Base-by-base conservation (phyloP, 495 filamentous ascomycete genomes). In the Acidiella bohemica region DNA sequence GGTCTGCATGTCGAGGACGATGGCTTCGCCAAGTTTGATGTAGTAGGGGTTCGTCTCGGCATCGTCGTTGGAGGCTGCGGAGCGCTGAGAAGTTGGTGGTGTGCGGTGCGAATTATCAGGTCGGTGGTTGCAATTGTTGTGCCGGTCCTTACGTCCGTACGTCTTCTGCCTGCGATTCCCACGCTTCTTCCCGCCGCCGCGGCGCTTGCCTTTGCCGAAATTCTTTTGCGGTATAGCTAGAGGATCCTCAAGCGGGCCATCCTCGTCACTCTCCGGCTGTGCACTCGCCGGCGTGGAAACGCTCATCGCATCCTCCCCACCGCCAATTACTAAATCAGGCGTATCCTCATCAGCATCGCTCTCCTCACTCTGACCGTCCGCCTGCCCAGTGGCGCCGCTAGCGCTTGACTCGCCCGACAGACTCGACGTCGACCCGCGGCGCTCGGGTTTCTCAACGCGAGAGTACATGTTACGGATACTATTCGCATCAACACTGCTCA, bases 1-100 rank as follows among this genome's bases (percentile, higher is more conserved):
- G 2, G 71, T 59, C 24, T 58, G 71, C 84, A 85, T 96, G 47
- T 95, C 86, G 24, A 94, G 67, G 2, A 96, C 62, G 39, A 97
- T 72, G 8, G 70, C 83, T 54, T 97, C 90, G 30, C 79, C 76
- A 14, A 81, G 67, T 25, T 75, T 69, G 34, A 95, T 64, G 14
- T 93, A 50, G 19, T 43, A 64, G 0, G 76, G 72, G 11, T 69
- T 65, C 32, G 77, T 63, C 6, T 50, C 32, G 14, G 4, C 1
- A 14, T 16, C 13, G 37, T 0, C 39, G 34, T 40, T 45, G 28
- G 36, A 36, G 9, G 4, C 16, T 8, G 42, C 36, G 2, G 42
- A 41, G 17, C 43, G 23, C 10, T 49, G 44, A 28, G 50, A 41
- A 28, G 51, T 41, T 1, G 17, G 36, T 16, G 41, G 47, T 34